Percentiles rank a stretch among this genome's conserved stretches.
Evolutionary conservation across 192 early-diverging fungal genomes (phyloP).

Genomic region (Umbelopsis sp.): DNA sequence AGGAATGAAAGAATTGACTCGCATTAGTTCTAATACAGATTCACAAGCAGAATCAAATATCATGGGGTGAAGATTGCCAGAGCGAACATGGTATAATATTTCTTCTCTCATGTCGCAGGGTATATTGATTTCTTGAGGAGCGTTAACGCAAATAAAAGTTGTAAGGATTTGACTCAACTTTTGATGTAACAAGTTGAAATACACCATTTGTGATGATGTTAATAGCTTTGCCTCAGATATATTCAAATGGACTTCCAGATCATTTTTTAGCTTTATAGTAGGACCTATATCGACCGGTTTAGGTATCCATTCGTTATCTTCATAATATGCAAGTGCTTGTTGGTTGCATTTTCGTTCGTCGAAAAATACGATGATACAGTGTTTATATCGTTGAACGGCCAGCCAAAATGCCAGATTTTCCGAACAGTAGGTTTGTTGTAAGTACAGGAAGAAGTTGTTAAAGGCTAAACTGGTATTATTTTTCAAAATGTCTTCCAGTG

Average conservation of each 20-base stretch:
- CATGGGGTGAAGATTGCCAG: conserved; percentile 28
- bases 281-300: neutral
- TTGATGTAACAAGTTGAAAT: neutral
- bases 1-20: conserved; percentile 28
- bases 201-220: neutral
- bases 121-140: conserved; percentile 39
- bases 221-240: neutral
- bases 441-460: conserved; percentile 25
- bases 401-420: conserved; percentile 46
- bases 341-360: neutral
- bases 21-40: conserved; percentile 34
- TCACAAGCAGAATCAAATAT: conserved; percentile 20
- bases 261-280: neutral
- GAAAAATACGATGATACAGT: conserved; percentile 10
- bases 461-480: conserved; percentile 15
- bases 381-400: conserved; percentile 38
- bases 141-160: conserved; percentile 27
- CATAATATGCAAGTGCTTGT: neutral
- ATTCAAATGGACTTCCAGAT: neutral
- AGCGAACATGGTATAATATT: conserved; percentile 25
- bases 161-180: conserved; percentile 32
- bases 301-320: conserved; percentile 15
- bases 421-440: conserved; percentile 36
- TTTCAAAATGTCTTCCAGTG: neutral
- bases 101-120: conserved; percentile 29